Percentiles rank a stretch among this genome's conserved stretches.
Conservation (phyloP, 179 eudicot genomes). For the Nepenthes alata region DNA sequence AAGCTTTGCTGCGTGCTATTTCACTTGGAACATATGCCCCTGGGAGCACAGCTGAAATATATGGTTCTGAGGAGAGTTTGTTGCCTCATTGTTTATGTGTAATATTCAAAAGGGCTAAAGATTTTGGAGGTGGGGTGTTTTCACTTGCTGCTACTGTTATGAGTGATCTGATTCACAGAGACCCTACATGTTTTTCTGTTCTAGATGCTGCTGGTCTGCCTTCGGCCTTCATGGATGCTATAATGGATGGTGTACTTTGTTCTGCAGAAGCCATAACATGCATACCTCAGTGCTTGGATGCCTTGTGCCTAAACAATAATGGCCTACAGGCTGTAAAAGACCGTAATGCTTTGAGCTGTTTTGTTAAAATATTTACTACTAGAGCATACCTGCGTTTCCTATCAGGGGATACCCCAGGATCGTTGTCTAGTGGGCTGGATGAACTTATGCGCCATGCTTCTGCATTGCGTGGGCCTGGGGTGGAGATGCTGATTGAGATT, state of each 20-base stretch:
- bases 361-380: constrained; percentile 92
- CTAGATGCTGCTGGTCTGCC: constrained; percentile 89
- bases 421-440: constrained; percentile 91
- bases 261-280: constrained; percentile 93
- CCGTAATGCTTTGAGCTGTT: constrained; percentile 82
- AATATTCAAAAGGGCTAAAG: constrained; percentile 80
- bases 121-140: constrained; percentile 98
- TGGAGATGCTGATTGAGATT: constrained; percentile 91
- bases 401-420: constrained; percentile 70
- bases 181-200: constrained; percentile 79
- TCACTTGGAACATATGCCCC: constrained; percentile 97
- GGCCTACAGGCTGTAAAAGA: constrained; percentile 96
- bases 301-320: constrained; percentile 76
- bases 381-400: constrained; percentile 69
- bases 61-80: constrained; percentile 86
- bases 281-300: constrained; percentile 98
- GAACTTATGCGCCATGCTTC: constrained; percentile 96
- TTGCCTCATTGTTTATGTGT: constrained; percentile 81
- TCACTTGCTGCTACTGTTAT: constrained; percentile 90
- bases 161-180: constrained; percentile 97
- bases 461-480: constrained; percentile 77
- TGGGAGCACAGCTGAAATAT: constrained; percentile 69
- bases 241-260: constrained; percentile 79
- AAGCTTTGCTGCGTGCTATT: constrained; percentile 89
- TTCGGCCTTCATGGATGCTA: constrained; percentile 80